Conservation (phyloP, 257 asterid species). For the Ligustrum vulgare region DNA sequence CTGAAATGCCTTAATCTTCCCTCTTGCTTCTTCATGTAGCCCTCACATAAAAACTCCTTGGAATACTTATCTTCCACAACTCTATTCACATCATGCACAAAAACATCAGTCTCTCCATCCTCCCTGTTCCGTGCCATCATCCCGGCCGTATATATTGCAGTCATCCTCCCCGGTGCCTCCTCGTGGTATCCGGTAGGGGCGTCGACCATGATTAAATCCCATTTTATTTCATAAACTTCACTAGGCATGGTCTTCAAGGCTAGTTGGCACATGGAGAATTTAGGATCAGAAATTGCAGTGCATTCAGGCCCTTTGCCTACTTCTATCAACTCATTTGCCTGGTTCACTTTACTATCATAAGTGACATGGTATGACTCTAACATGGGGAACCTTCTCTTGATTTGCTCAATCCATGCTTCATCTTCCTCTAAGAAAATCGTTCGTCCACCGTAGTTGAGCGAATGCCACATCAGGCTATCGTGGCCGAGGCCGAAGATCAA, state of each 20-base stretch:
- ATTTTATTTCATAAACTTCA: conserved; percentile 50
- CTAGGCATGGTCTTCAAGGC: conserved; percentile 69
- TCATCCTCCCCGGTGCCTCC: conserved; percentile 91
- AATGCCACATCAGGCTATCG: conserved; percentile 91
- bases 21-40: conserved; percentile 71
- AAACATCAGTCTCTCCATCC: conserved; percentile 58
- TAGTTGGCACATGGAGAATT: conserved; percentile 74
- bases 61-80: conserved; percentile 77
- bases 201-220: conserved; percentile 94
- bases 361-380: conserved; percentile 63
- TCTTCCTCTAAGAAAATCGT: conserved; percentile 86
- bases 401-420: conserved; percentile 68
- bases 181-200: conserved; percentile 87
- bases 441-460: conserved; percentile 76
- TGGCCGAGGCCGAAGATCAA: conserved; percentile 83
- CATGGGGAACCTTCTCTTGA: conserved; percentile 68
- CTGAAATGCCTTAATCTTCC: conserved; percentile 84
- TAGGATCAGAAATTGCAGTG: conserved; percentile 51
- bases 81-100: conserved; percentile 92
- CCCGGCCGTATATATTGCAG: conserved; percentile 89
- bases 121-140: conserved; percentile 81
- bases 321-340: conserved; percentile 55
- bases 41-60: conserved; percentile 66
- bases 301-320: conserved; percentile 78
- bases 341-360: conserved; percentile 60